Evolutionary conservation across 257 asterid species (phyloP).

Genomic region (Scutellaria barbata): DNA sequence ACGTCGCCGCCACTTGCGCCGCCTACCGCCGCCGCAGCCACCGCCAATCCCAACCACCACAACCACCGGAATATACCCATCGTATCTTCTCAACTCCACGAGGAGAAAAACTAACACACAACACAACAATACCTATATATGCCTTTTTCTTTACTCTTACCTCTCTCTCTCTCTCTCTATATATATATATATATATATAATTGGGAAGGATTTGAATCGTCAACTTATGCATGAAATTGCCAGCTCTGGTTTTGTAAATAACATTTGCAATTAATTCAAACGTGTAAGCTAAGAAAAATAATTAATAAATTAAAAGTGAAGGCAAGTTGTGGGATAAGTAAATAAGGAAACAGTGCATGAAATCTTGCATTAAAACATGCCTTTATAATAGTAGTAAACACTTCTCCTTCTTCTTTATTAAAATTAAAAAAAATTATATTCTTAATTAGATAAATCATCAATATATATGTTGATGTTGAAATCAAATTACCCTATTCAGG

Average conservation of each 20-base stretch:
- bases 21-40: slow-evolving; percentile 33
- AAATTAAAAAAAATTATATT: too few species aligned
- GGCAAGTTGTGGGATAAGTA: slow-evolving; percentile 19
- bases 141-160: background rate
- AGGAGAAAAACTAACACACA: background rate
- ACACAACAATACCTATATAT: too few species aligned
- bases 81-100: background rate
- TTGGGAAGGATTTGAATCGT: background rate
- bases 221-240: slow-evolving; percentile 16
- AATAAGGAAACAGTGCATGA: slow-evolving; percentile 15
- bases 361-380: slow-evolving; percentile 28
- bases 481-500: background rate
- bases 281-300: slow-evolving; percentile 44
- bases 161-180: background rate
- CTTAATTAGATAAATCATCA: too few species aligned
- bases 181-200: background rate
- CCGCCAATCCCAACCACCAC: slow-evolving; percentile 31
- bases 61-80: slow-evolving; percentile 36
- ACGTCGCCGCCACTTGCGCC: slow-evolving; percentile 51
- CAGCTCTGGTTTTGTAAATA: background rate
- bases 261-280: background rate
- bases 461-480: background rate
- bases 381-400: too few species aligned
- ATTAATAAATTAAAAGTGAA: slow-evolving; percentile 34
- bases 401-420: too few species aligned